phyloP scores from a whole-genome alignment of 768 basidiomycete genomes.

The Wakefieldia striispora region DNA sequence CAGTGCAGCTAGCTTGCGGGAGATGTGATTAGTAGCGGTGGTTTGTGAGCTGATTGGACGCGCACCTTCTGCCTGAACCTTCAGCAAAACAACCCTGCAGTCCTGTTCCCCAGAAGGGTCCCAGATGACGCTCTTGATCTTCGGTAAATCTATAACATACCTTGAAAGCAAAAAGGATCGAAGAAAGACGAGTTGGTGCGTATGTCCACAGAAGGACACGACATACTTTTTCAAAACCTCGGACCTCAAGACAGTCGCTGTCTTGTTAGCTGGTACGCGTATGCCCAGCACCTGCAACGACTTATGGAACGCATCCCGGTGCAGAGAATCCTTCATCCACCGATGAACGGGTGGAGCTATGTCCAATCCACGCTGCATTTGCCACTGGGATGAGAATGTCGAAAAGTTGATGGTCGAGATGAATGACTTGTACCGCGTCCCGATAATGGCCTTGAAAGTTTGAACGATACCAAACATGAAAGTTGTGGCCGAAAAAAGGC shows the following conservation, averaged over 20 bases:
- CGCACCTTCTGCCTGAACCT: conserved; percentile 60
- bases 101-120: conserved; percentile 48
- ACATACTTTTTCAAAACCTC: conserved; percentile 59
- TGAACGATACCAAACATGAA: conserved; percentile 18
- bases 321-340: conserved; percentile 51
- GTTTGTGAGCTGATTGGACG: not conserved
- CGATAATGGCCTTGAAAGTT: not conserved
- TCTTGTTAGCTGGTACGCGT: conserved; percentile 55
- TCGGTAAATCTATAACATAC: conserved; percentile 65
- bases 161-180: conserved; percentile 35
- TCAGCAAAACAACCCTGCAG: conserved; percentile 64
- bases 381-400: not conserved
- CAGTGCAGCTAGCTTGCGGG: conserved; percentile 65
- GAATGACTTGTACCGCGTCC: conserved; percentile 2
- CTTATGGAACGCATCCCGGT: conserved; percentile 64
- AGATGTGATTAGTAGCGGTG: conserved; percentile 3
- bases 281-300: conserved; percentile 67
- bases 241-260: conserved; percentile 55
- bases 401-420: not conserved
- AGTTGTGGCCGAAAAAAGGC: not conserved
- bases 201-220: not conserved
- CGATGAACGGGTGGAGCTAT: conserved; percentile 47
- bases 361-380: conserved; percentile 31
- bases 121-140: conserved; percentile 55
- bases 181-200: conserved; percentile 9